Conservation (phyloP, 768 basidiomycete genomes). For the Astraeus odoratus region DNA sequence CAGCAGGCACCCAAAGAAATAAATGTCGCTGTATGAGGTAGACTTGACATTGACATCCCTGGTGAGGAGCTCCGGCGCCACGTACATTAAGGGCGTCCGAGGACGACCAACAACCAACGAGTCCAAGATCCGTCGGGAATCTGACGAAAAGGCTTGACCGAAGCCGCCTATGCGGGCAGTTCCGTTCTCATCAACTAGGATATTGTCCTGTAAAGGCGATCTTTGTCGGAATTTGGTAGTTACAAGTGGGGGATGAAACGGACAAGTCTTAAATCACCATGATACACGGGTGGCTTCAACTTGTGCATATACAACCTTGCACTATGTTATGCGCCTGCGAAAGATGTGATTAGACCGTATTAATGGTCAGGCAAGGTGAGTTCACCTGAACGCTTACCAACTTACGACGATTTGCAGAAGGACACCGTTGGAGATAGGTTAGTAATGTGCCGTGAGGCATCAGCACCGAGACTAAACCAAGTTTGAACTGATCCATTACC, state of each 20-base stretch:
- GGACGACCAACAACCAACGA: conserved; percentile 14
- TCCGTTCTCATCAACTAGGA: conserved; percentile 11
- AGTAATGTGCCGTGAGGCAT: conserved; percentile 17
- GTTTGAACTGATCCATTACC: neutral
- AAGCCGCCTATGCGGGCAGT: conserved; percentile 21
- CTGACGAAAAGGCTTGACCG: conserved; percentile 20
- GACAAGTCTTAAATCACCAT: conserved; percentile 36
- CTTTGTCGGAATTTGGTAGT: conserved; percentile 2
- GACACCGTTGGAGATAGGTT: neutral
- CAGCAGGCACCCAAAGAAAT: conserved; percentile 23
- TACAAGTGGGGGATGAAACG: conserved; percentile 5
- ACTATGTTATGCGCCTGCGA: conserved; percentile 12
- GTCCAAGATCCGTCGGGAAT: conserved; percentile 19
- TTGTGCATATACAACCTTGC: conserved; percentile 18
- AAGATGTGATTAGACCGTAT: neutral
- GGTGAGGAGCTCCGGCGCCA: conserved; percentile 21
- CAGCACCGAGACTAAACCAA: conserved; percentile 21
- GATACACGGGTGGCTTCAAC: conserved; percentile 26
- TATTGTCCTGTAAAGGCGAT: conserved; percentile 15
- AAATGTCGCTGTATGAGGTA: conserved; percentile 16
- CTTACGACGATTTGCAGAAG: neutral
- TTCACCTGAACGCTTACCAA: conserved; percentile 5
- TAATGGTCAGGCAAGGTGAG: neutral
- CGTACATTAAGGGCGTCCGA: conserved; percentile 13
- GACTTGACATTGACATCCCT: conserved; percentile 4